These are phyloP conservation scores for Casuarina cunninghamiana DNA, from an alignment of 306 rosid genomes.

Conservation along the genomic window DNA sequence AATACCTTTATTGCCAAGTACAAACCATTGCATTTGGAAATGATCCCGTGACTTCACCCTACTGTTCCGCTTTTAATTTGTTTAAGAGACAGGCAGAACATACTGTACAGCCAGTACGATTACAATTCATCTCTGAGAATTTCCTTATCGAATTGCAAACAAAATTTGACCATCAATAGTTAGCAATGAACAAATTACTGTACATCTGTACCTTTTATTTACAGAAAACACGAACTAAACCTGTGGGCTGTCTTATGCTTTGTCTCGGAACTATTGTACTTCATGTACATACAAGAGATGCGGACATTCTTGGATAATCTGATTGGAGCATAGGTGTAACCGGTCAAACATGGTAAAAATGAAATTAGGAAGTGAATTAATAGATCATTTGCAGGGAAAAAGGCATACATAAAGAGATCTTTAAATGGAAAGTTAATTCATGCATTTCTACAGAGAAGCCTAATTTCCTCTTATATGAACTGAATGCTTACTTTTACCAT, in stretches of 20 bases:
- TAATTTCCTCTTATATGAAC: neutral
- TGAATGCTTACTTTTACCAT: constrained; percentile 28
- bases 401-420: neutral
- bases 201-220: neutral
- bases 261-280: neutral
- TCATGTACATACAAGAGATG: neutral
- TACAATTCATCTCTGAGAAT: neutral
- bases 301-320: neutral
- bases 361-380: neutral
- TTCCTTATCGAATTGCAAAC: neutral
- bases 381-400: neutral
- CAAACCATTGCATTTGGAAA: neutral
- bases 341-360: constrained; percentile 1
- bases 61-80: neutral
- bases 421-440: neutral
- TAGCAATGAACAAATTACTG: neutral
- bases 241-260: neutral
- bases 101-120: neutral
- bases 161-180: neutral
- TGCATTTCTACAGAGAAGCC: neutral
- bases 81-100: neutral
- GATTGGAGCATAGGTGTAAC: neutral
- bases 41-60: neutral
- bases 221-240: neutral
- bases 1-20: neutral